Evolutionary conservation across 208 protist genomes (phyloP), one percentile per base, ranked within the genome.

Genomic region (Trypanosoma lewisi): DNA sequence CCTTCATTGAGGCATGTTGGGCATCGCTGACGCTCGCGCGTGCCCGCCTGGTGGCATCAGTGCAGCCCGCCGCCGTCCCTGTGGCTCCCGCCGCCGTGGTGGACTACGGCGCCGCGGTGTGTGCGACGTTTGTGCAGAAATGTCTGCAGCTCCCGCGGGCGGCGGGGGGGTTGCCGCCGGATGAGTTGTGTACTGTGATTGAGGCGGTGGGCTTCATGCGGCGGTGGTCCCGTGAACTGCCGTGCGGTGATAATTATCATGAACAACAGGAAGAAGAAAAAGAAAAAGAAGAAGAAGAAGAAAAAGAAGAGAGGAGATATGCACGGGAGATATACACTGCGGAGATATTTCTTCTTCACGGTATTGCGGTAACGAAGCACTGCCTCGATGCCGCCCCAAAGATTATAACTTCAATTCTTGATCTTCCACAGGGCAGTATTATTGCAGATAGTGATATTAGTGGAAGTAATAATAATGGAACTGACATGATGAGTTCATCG

Each of bases 161-260:
- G 0, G 54, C 42, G 42, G 25, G 37, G 8, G 61, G 55, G 33
- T 44, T 87, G 17, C 68, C 75, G 45, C 55, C 69, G 27, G 82
- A 87, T 53, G 82, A 87, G 65, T 54, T 87, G 33, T 75, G 74
- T 58, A 80, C 82, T 16, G 79, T 82, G 74, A 39, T 76, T 30
- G 81, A 82, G 69, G 57, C 67, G 25, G 58, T 82, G n/a, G 39
- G 57, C 21, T 47, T 83, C n/a, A 65, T 87, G 58, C 63, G 71
- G 21, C 45, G 41, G 14, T n/a, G 21, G 1, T 19, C 30, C 44
- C 45, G 47, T 45, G n/a, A 45, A 0, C n/a, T 52, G 33, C 8
- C 30, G 1, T 7, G 28, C 27, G 64, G n/a, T n/a, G n/a, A n/a
- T n/a, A n/a, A n/a, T n/a, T n/a, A n/a, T n/a, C n/a, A n/a, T n/a